Conservation (phyloP, 495 filamentous ascomycete genomes). For the Neurospora pannonica region DNA sequence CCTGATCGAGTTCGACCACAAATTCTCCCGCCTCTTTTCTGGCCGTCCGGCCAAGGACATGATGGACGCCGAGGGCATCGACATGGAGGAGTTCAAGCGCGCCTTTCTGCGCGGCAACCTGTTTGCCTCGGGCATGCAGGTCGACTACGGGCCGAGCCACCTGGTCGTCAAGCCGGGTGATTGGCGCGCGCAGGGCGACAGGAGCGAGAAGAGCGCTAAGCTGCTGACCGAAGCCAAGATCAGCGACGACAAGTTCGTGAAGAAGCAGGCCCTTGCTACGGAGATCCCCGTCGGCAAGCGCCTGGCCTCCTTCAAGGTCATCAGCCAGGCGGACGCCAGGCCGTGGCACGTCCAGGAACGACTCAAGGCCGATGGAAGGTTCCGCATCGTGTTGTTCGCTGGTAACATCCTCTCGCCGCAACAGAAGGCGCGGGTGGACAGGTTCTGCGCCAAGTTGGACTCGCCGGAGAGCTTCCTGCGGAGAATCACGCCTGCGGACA, state of each 20-base stretch:
- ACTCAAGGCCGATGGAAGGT: constrained; percentile 48
- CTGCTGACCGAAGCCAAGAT: constrained; percentile 1
- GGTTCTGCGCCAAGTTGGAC: constrained; percentile 33
- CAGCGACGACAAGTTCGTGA: constrained; percentile 11
- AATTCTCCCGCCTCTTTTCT: constrained; percentile 41
- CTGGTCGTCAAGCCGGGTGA: constrained; percentile 18
- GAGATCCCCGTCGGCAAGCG: constrained; percentile 37
- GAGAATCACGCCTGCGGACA: constrained; percentile 34
- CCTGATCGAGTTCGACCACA: constrained; percentile 65
- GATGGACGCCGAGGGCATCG: constrained; percentile 33
- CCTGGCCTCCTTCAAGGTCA: constrained; percentile 49
- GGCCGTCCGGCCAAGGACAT: constrained; percentile 35
- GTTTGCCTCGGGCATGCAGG: constrained; percentile 28
- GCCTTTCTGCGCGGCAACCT: constrained; percentile 28
- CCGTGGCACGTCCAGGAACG: constrained; percentile 44
- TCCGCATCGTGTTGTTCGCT: constrained; percentile 54
- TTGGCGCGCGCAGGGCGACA: constrained; percentile 28
- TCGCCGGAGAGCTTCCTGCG: constrained; percentile 26
- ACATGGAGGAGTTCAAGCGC: constrained; percentile 36
- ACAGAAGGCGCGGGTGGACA: constrained; percentile 38
- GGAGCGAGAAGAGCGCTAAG: constrained; percentile 32
- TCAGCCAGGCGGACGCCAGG: constrained; percentile 50
- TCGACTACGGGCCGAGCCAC: constrained; percentile 23
- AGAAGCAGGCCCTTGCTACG: constrained; percentile 11
- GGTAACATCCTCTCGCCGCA: constrained; percentile 41